Evolutionary conservation across 2,329 filamentous ascomycete genomes (phyloP).

Genomic region (Ambrosiella beaveri): DNA sequence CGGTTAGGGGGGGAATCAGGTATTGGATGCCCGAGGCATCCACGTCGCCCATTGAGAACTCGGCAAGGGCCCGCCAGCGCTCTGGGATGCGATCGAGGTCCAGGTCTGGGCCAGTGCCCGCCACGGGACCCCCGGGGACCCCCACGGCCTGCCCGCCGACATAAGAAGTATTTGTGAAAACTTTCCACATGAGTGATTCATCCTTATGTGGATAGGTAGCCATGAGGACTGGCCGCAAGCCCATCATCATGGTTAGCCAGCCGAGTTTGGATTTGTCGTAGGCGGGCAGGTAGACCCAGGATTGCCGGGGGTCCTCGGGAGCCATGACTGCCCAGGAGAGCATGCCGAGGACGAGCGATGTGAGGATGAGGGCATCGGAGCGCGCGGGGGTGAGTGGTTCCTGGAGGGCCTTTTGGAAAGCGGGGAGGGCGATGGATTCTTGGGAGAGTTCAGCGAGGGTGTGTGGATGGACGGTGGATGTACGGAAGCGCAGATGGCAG

Average conservation of each 20-base stretch:
- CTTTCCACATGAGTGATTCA: conserved; percentile 14
- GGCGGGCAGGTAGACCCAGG: conserved; percentile 15
- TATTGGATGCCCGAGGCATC: conserved; percentile 12
- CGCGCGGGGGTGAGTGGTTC: conserved; percentile 14
- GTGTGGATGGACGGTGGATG: conserved; percentile 2
- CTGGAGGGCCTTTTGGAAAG: conserved; percentile 15
- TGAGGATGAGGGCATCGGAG: conserved; percentile 16
- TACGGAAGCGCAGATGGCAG: conserved; percentile 15
- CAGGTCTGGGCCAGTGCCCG: conserved; percentile 10
- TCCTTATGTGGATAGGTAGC: conserved; percentile 14
- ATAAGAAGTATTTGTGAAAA: conserved; percentile 11
- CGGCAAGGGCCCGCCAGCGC: conserved; percentile 13
- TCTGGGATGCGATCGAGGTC: conserved; percentile 13
- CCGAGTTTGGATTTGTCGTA: conserved; percentile 13
- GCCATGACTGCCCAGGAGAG: conserved; percentile 15
- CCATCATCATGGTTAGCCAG: conserved; percentile 17
- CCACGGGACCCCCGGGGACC: conserved; percentile 12
- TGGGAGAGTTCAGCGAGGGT: conserved; percentile 16
- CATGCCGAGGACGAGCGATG: conserved; percentile 16
- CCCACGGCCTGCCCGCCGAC: conserved; percentile 12
- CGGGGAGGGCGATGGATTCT: conserved; percentile 15
- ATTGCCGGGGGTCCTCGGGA: conserved; percentile 12
- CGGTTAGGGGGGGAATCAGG: conserved; percentile 12
- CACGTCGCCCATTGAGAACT: conserved; percentile 6
- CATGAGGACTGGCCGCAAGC: conserved; percentile 15